Evolutionary conservation across 2,329 filamentous ascomycete species (phyloP).

Genomic region (Fusarium solani-melongenae): DNA sequence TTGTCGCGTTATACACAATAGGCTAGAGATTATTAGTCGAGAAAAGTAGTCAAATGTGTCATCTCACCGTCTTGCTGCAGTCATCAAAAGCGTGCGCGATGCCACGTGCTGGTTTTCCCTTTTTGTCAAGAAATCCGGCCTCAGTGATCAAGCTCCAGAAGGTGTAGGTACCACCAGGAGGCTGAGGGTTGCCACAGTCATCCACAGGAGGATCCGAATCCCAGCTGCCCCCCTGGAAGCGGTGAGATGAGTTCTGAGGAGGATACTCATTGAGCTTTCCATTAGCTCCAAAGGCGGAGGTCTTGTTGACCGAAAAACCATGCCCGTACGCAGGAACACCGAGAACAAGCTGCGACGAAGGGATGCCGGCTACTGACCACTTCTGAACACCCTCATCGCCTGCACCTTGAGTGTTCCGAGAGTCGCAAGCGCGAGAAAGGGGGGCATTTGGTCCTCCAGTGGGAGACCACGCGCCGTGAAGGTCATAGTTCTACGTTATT

Average conservation of each 20-base stretch:
- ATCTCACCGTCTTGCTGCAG: conserved; percentile 31
- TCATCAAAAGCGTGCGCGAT: conserved; percentile 27
- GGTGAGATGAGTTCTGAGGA: conserved; percentile 27
- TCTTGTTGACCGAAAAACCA: conserved; percentile 33
- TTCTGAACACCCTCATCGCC: conserved; percentile 16
- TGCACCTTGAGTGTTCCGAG: conserved; percentile 30
- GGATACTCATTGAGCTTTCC: conserved; percentile 27
- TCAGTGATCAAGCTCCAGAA: conserved; percentile 39
- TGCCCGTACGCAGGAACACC: conserved; percentile 30
- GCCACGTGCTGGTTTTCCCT: conserved; percentile 24
- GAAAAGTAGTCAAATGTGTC: rapidly evolving
- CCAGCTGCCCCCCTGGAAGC: conserved; percentile 39
- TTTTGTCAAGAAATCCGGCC: conserved; percentile 21
- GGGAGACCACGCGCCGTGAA: conserved; percentile 30
- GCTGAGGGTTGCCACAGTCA: conserved; percentile 25
- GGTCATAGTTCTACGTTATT: conserved; percentile 26
- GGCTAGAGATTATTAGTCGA: conserved; percentile 16
- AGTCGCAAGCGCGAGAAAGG: conserved; percentile 16
- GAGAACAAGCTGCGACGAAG: conserved; percentile 28
- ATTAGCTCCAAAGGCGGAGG: conserved; percentile 6
- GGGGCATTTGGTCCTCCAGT: conserved; percentile 31
- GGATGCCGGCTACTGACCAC: conserved; percentile 30
- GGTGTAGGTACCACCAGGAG: conserved; percentile 31
- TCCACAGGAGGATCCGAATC: conserved; percentile 28
- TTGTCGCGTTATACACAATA: conserved; percentile 17